phyloP scores from a whole-genome alignment of 2,329 filamentous ascomycete genomes.

The Camillea tinctor region DNA sequence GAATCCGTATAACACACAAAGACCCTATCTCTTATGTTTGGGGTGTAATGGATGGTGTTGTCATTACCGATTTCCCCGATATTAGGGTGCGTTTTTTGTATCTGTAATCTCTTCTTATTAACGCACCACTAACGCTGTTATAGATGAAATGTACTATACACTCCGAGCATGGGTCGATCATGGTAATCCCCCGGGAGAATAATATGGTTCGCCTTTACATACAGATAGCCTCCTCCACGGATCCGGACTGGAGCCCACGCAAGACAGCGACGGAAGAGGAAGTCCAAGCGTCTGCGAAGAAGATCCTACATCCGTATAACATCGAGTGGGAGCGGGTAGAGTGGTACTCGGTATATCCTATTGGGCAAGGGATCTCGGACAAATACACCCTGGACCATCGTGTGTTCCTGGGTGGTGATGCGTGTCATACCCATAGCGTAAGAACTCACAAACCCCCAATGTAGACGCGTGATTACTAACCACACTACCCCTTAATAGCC shows the following conservation, averaged over 20 bases:
- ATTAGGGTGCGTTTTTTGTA: slow-evolving; percentile 57
- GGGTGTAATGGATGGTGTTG: slow-evolving; percentile 74
- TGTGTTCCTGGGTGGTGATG: slow-evolving; percentile 74
- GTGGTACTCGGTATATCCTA: slow-evolving; percentile 77
- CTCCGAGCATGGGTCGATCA: slow-evolving; percentile 70
- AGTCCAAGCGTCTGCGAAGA: slow-evolving; percentile 64
- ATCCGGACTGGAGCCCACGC: slow-evolving; percentile 59
- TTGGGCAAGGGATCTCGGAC: slow-evolving; percentile 71
- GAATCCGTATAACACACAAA: slow-evolving; percentile 69
- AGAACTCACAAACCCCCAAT: slow-evolving; percentile 30
- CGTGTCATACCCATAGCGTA: slow-evolving; percentile 76
- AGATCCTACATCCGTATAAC: slow-evolving; percentile 63
- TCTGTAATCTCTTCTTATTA: not conserved
- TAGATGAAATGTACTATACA: slow-evolving; percentile 76
- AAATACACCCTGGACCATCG: slow-evolving; percentile 66
- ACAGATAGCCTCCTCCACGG: slow-evolving; percentile 62
- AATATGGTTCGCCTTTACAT: slow-evolving; percentile 66
- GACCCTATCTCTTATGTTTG: slow-evolving; percentile 71
- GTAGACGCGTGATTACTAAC: slow-evolving; percentile 2
- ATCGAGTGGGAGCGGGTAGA: slow-evolving; percentile 67
- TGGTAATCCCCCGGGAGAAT: slow-evolving; percentile 71
- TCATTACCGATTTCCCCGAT: slow-evolving; percentile 73
- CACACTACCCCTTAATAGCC: slow-evolving; percentile 51
- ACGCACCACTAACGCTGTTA: slow-evolving; percentile 8
- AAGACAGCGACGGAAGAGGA: slow-evolving; percentile 62